Base-by-base conservation (phyloP, 2,329 filamentous ascomycete genomes). In the Cryphonectria naterciae region DNA sequence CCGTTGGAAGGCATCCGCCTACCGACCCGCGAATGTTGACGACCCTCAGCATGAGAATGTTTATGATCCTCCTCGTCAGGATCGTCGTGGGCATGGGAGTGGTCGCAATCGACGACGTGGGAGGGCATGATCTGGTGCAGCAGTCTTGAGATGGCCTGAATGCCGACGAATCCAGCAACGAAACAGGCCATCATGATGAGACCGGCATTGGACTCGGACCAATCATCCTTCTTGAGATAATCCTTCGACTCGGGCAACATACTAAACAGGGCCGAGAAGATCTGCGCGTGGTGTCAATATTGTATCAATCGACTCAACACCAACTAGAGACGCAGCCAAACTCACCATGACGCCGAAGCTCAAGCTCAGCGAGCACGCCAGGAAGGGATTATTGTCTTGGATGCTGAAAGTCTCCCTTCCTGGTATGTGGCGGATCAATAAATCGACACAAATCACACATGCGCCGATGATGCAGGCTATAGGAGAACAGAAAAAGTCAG, bases 281-380 rank as follows among this genome's bases (percentile, higher is more conserved):
- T 87, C 94, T 97, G 76, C 4, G 49, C 4, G 49, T 5, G 35
- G 17, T 49, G 46, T 22, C 22, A 49, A 8, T 37, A 46, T 28
- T 22, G 22, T 15, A 66, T 72, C 46, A 72, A 62, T 54, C 56
- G 5, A 22, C 41, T 66, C 68, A 63, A 49, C n/a, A 73, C 22
- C 35, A 43, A 39, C 37, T 17, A 6, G 28, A 46, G n/a, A n/a
- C 25, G 32, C 49, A 49, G 19, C 35, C 22, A 39, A 39, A 78
- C 88, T 74, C 81, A 97, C 95, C 94, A 99, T 97, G 62, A 98
- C 95, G 60, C 96, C 95, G 75, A 97, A 97, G 79, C 94, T 98
- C 74, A 99, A 83, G 81, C 95, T 97, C 72, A 98, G 83, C 0
- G 95, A 98, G 32, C 91, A 90, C 0, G 95, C 95, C 5, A 98